phyloP scores from a whole-genome alignment of 169 alveolate genomes.

The Neospora caninum region DNA sequence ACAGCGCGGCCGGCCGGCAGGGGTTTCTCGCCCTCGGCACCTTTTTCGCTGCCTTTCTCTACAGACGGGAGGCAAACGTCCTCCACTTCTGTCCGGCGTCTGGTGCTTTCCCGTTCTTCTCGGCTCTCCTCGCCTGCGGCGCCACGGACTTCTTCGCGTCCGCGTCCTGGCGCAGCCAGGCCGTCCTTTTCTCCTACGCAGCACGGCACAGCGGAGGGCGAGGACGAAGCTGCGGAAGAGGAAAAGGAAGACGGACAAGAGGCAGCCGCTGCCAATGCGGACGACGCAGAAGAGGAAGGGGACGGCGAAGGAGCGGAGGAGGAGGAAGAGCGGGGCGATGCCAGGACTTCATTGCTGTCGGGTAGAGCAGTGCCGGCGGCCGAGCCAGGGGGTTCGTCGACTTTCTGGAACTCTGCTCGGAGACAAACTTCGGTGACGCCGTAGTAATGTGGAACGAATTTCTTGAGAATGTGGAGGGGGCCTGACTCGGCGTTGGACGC shows the following conservation, averaged over 20 bases:
- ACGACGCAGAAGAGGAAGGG: background rate
- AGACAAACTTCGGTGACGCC: slow-evolving; percentile 72
- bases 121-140: too few species aligned
- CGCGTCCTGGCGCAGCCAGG: too few species aligned
- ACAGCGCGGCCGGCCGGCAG: too few species aligned
- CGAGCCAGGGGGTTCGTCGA: background rate
- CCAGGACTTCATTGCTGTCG: background rate
- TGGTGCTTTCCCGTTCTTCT: too few species aligned
- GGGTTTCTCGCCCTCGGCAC: too few species aligned
- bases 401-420: slow-evolving; percentile 34
- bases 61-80: too few species aligned
- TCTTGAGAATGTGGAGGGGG: slow-evolving; percentile 75
- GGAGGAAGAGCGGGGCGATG: background rate
- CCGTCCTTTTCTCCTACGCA: background rate
- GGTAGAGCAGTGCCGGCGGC: background rate
- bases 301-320: background rate
- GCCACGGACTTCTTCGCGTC: too few species aligned
- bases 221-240: background rate
- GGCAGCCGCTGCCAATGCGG: too few species aligned
- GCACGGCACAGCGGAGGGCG: background rate
- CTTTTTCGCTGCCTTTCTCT: too few species aligned
- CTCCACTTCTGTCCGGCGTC: too few species aligned
- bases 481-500: slow-evolving; percentile 73
- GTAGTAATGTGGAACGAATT: slow-evolving; percentile 77
- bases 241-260: background rate